Evolutionary conservation across 495 filamentous ascomycete genomes (phyloP).

Genomic region (Sordaria brevicollis): DNA sequence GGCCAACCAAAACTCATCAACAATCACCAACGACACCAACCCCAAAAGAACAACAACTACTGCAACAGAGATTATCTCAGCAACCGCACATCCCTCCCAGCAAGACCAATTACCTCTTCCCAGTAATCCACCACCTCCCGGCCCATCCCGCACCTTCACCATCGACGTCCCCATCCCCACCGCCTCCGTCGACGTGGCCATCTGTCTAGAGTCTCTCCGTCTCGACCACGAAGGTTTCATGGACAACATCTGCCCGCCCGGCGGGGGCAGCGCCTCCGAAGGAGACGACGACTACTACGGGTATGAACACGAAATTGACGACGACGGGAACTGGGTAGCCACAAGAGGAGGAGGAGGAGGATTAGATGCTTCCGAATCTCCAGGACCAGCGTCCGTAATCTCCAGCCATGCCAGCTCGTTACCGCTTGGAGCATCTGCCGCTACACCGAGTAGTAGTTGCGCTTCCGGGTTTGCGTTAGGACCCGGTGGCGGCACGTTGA

Average conservation of each 20-base stretch:
- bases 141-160: conserved; percentile 38
- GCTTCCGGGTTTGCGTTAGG: not conserved
- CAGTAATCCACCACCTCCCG: conserved; percentile 20
- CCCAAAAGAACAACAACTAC: not conserved
- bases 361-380: not conserved
- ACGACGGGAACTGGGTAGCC: conserved; percentile 9
- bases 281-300: conserved; percentile 4
- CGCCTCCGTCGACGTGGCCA: conserved; percentile 18
- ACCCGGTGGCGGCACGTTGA: not conserved
- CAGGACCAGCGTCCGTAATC: conserved; percentile 7
- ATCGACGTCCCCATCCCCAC: conserved; percentile 36
- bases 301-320: not conserved
- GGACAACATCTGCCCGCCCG: conserved; percentile 19
- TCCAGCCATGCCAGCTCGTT: conserved; percentile 15
- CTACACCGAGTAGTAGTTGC: conserved; percentile 17
- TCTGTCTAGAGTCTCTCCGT: conserved; percentile 26
- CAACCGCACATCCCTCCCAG: not conserved
- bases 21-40: not conserved
- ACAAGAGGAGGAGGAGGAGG: too few relatives aligned
- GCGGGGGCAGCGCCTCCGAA: conserved; percentile 9
- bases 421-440: conserved; percentile 24
- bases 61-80: not conserved
- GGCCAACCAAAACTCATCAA: not conserved
- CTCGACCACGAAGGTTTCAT: conserved; percentile 26
- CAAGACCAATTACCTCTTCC: conserved; percentile 7